Evolutionary conservation across 352 stramenopile species (phyloP), one percentile per base, ranked within the genome.

Genomic region (Globisporangium megalacanthum): DNA sequence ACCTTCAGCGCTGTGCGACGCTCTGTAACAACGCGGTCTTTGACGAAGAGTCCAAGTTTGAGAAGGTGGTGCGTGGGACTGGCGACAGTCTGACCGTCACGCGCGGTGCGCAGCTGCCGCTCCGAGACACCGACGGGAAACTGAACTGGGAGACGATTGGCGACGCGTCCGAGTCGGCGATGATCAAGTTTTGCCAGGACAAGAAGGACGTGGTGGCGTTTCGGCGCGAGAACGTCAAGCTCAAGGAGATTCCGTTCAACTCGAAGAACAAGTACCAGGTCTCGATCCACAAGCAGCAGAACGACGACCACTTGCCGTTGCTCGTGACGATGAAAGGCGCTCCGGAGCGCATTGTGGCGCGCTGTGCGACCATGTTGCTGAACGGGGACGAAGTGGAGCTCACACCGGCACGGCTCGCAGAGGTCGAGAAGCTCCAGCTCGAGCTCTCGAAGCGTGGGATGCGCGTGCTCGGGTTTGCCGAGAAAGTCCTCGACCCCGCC

Each of bases 151-250:
- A n/a, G 14, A 46, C 39, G 39, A n/a, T 93, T 25, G 81, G 83
- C 6, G 79, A 91, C 53, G 80, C 79, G 4, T 91, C 80, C 17
- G 80, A 90, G 66, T 92, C 92, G 29, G 73, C 78, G 20, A 97
- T 98, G 85, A 88, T 89, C 66, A 88, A 98, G 68, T 75, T 99
- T 15, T 98, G 93, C 72, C 97, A 85, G 22, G 96, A 99, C 75
- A 98, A 98, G 76, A 99, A 94, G 10, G 94, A 92, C 39, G 80
- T 91, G 33, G 77, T 92, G 49, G 98, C 93, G 49, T 80, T 98
- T 33, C 98, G 95, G 17, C 79, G 92, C 56, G 97, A 98, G 75
- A 96, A 97, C 72, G 92, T 98, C 72, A 82, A 97, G 50, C 72
- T 98, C 35, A 88, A 97, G 71, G 86, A 96, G 52, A 70, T 91